Evolutionary conservation across 345 rosid species (phyloP).

Genomic region (Hibiscus tridactylites): DNA sequence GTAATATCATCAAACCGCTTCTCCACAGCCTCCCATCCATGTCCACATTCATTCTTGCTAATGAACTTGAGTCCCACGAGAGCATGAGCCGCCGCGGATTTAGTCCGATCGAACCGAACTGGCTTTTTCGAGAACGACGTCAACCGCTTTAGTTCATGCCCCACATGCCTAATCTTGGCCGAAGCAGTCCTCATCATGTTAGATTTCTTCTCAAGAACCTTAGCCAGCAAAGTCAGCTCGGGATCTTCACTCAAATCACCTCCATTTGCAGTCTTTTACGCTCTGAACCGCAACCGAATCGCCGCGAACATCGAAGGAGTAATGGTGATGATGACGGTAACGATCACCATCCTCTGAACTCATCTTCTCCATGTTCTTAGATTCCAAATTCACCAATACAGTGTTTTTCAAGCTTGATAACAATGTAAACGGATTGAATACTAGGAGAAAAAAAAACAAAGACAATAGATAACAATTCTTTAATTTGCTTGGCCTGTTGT

Average conservation of each 20-base stretch:
- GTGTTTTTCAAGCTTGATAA: too few relatives aligned
- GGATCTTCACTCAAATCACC: conserved; percentile 29
- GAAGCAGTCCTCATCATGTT: conserved; percentile 44
- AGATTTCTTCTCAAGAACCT: conserved; percentile 44
- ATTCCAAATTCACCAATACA: not conserved
- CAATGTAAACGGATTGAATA: too few relatives aligned
- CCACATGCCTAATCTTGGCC: conserved; percentile 42
- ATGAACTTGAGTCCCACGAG: conserved; percentile 72
- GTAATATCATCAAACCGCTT: conserved; percentile 51
- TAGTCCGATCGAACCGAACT: conserved; percentile 53
- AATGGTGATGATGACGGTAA: not conserved
- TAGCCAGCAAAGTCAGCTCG: conserved; percentile 35
- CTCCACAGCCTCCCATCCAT: conserved; percentile 69
- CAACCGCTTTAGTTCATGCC: conserved; percentile 52
- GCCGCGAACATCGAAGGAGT: conserved; percentile 17
- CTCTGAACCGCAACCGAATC: conserved; percentile 23
- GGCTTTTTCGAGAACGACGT: conserved; percentile 44
- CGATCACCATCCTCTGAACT: conserved; percentile 12
- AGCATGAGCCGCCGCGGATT: conserved; percentile 56
- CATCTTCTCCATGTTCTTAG: conserved; percentile 18
- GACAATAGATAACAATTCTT: too few relatives aligned
- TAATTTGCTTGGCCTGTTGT: too few relatives aligned
- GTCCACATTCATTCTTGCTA: conserved; percentile 57
- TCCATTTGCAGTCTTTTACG: conserved; percentile 20
- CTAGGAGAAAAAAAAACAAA: too few relatives aligned